These are phyloP conservation scores for Ajuga chamaepitys DNA, from an alignment of 257 asterid species.

Conservation along the genomic window DNA sequence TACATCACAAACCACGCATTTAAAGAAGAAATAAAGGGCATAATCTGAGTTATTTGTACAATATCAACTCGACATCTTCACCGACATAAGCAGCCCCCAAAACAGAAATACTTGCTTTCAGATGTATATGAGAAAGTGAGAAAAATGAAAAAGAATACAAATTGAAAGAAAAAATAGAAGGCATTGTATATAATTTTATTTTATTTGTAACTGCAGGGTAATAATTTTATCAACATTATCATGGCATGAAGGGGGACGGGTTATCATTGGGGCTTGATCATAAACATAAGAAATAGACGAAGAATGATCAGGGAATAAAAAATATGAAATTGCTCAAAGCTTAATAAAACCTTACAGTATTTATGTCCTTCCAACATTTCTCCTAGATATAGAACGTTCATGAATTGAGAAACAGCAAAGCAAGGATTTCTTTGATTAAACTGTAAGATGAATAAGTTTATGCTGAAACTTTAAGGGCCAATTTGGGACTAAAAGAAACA, in stretches of 20 bases:
- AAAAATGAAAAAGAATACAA: slow-evolving; percentile 1
- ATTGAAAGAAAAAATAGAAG: not conserved
- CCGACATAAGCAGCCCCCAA: slow-evolving; percentile 97
- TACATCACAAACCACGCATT: not conserved
- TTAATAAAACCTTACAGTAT: not conserved
- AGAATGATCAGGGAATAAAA: not conserved
- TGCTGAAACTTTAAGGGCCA: not conserved
- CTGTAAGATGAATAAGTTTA: no score
- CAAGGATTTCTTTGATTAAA: not conserved
- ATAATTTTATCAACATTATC: not conserved
- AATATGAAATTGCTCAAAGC: not conserved
- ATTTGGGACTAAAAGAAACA: no score
- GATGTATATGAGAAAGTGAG: slow-evolving; percentile 9
- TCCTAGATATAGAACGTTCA: not conserved
- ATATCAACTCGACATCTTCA: slow-evolving; percentile 92
- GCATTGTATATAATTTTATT: not conserved
- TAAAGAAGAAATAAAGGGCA: not conserved
- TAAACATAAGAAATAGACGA: not conserved
- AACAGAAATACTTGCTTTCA: slow-evolving; percentile 14
- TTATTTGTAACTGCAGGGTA: not conserved
- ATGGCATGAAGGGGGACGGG: no score
- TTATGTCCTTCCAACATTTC: not conserved
- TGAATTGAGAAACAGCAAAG: not conserved
- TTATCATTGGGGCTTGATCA: not conserved
- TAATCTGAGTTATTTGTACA: slow-evolving; percentile 77